Conservation (phyloP, 2,329 filamentous ascomycete genomes). For the Aspergillus awamori region DNA sequence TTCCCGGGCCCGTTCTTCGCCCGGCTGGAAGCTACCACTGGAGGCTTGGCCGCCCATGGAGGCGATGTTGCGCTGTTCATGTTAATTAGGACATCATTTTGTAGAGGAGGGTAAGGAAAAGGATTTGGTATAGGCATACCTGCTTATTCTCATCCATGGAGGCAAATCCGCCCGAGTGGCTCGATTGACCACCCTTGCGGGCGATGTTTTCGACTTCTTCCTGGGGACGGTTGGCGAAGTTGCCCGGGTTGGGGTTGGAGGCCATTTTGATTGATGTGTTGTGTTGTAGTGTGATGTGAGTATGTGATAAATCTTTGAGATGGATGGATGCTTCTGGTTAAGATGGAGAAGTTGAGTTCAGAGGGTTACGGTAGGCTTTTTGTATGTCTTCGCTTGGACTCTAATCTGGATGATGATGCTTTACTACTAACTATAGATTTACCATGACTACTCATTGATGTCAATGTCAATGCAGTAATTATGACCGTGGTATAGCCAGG, state of each 20-base stretch:
- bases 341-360: background rate
- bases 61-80: conserved; percentile 54
- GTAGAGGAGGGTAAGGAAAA: background rate
- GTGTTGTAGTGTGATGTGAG: background rate
- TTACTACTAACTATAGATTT: background rate
- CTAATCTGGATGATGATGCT: background rate
- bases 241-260: conserved; percentile 40
- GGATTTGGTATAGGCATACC: conserved; percentile 21
- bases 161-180: conserved; percentile 33
- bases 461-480: background rate
- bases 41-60: conserved; percentile 51
- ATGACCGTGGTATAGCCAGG: background rate
- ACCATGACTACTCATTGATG: background rate
- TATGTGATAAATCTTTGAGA: background rate
- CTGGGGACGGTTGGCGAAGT: conserved; percentile 47
- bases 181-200: conserved; percentile 37
- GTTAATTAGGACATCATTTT: background rate
- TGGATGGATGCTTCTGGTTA: too few species aligned
- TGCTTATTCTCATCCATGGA: conserved; percentile 35
- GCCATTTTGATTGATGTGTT: conserved; percentile 12
- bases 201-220: conserved; percentile 51
- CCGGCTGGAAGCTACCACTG: too few species aligned
- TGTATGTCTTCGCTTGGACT: background rate
- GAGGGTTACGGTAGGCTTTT: background rate
- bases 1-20: background rate